A percentile compares a stretch with the other conserved stretches of the same genome.
phyloP scores from a whole-genome alignment of 2,329 filamentous ascomycete genomes.

The Pezicula rhizophila region DNA sequence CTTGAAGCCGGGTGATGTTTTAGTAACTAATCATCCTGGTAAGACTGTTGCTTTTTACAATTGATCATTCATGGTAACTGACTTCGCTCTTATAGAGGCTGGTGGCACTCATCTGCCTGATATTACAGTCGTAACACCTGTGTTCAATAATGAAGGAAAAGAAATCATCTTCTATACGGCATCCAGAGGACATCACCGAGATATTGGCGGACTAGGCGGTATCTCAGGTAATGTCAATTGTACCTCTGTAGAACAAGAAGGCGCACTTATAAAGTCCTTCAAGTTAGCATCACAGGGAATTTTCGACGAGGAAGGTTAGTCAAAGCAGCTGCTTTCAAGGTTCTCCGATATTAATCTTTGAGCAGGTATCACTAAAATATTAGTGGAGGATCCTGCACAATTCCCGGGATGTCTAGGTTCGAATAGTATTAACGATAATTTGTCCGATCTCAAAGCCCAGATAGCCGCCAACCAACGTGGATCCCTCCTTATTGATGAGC shows the following conservation, averaged over 20 bases:
- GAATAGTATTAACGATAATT: constrained; percentile 68
- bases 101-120: constrained; percentile 78
- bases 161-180: constrained; percentile 77
- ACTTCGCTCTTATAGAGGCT: background rate
- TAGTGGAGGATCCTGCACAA: constrained; percentile 55
- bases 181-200: constrained; percentile 67
- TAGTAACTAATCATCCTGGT: constrained; percentile 74
- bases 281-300: constrained; percentile 67
- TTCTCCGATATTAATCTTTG: no score
- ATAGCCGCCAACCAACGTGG: constrained; percentile 78
- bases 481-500: constrained; percentile 62
- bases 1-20: constrained; percentile 68
- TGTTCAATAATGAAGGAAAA: constrained; percentile 54
- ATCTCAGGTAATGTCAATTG: constrained; percentile 76
- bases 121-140: constrained; percentile 72
- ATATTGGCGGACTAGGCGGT: constrained; percentile 74
- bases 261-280: constrained; percentile 52
- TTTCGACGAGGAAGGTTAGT: constrained; percentile 68
- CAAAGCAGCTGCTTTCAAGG: constrained; percentile 29
- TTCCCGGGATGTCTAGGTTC: constrained; percentile 71
- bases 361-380: no score
- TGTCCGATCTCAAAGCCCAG: constrained; percentile 78
- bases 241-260: constrained; percentile 55
- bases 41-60: no score
- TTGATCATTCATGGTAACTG: no score